phyloP scores from a whole-genome alignment of 2,329 filamentous ascomycete species.

The Fusarium incarnatum region DNA sequence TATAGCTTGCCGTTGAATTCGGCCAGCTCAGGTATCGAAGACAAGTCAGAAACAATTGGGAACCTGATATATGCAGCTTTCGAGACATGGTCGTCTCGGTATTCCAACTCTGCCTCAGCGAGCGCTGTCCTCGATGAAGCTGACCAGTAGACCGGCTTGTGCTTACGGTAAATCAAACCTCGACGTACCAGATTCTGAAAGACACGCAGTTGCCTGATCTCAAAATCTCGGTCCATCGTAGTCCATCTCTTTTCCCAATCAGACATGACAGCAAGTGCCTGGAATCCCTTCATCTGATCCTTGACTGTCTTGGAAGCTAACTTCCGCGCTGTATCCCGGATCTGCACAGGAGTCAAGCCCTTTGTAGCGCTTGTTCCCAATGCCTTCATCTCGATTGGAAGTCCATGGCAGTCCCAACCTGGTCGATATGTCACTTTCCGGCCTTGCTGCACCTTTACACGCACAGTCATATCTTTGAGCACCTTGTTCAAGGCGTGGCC shows the following conservation, averaged over 20 bases:
- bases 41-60: conserved; percentile 65
- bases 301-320: conserved; percentile 76
- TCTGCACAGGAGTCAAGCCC: conserved; percentile 64
- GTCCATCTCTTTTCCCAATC: conserved; percentile 83
- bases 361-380: conserved; percentile 67
- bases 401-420: conserved; percentile 97
- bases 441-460: conserved; percentile 81
- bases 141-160: conserved; percentile 90
- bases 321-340: conserved; percentile 72
- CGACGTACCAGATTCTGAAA: conserved; percentile 80
- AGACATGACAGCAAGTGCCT: conserved; percentile 80
- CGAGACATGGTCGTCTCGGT: conserved; percentile 79
- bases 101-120: conserved; percentile 87
- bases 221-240: conserved; percentile 82
- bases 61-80: conserved; percentile 84
- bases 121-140: conserved; percentile 82
- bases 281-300: conserved; percentile 79
- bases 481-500: conserved; percentile 98
- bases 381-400: conserved; percentile 97
- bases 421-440: conserved; percentile 81
- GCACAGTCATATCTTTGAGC: conserved; percentile 91
- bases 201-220: conserved; percentile 78
- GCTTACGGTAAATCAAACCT: conserved; percentile 79
- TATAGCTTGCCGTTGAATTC: conserved; percentile 65
- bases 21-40: conserved; percentile 51